Percentiles rank a stretch among this genome's conserved stretches.
Conservation (phyloP, 2,329 filamentous ascomycete species). For the Parastagonospora nodorum region DNA sequence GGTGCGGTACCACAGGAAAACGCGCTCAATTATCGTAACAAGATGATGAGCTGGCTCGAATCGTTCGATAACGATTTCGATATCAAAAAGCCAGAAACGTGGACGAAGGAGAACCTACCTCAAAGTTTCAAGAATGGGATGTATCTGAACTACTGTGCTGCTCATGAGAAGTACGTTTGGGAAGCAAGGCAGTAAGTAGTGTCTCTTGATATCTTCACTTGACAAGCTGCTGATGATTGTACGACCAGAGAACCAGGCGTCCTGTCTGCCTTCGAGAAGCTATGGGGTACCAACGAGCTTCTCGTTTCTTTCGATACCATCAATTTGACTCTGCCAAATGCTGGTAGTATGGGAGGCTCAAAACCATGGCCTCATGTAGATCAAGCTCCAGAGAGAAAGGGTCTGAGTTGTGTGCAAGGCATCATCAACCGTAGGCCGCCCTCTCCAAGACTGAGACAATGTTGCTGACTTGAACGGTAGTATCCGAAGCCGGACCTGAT, state of each 20-base stretch:
- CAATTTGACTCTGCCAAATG: slow-evolving; percentile 50
- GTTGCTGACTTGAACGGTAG: background rate
- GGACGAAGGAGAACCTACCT: slow-evolving; percentile 52
- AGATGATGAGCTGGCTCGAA: slow-evolving; percentile 39
- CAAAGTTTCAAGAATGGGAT: slow-evolving; percentile 38
- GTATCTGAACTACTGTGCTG: slow-evolving; percentile 46
- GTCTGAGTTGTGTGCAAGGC: slow-evolving; percentile 49
- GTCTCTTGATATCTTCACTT: background rate
- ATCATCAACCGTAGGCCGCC: slow-evolving; percentile 46
- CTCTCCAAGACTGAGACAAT: background rate
- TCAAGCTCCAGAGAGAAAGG: slow-evolving; percentile 48
- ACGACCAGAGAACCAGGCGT: slow-evolving; percentile 43
- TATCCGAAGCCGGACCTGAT: slow-evolving; percentile 42
- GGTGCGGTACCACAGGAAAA: slow-evolving; percentile 26
- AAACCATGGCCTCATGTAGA: slow-evolving; percentile 53
- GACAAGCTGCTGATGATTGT: background rate
- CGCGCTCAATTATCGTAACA: slow-evolving; percentile 33
- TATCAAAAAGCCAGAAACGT: slow-evolving; percentile 44
- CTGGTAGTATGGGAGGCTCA: slow-evolving; percentile 40
- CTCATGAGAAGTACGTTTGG: slow-evolving; percentile 54
- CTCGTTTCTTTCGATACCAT: slow-evolving; percentile 43
- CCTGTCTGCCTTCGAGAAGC: slow-evolving; percentile 48
- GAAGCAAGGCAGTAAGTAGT: slow-evolving; percentile 41
- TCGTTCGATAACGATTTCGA: slow-evolving; percentile 37
- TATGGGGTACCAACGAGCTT: slow-evolving; percentile 47